A percentile compares a stretch with the other conserved stretches of the same genome.
Evolutionary conservation across 2,329 filamentous ascomycete species (phyloP).

Genomic region (Colletotrichum noveboracense): DNA sequence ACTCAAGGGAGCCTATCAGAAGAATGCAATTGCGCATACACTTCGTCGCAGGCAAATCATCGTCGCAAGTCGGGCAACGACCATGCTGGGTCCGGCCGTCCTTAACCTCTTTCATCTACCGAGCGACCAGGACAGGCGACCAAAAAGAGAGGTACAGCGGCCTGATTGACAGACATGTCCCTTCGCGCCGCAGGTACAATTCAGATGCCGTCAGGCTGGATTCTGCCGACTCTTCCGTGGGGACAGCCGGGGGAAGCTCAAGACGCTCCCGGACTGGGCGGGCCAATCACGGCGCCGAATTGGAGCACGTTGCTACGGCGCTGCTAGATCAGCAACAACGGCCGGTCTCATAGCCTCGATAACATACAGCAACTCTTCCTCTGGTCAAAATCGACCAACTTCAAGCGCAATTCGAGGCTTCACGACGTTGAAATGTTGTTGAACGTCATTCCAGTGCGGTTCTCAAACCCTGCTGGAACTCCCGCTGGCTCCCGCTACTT

Average conservation of each 20-base stretch:
- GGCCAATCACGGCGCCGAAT: neutral
- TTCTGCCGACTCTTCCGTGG: conserved; percentile 1
- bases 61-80: neutral
- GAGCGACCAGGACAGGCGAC: neutral
- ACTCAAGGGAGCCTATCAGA: neutral
- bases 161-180: neutral
- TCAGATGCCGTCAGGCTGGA: neutral
- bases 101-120: conserved; percentile 11
- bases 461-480: neutral
- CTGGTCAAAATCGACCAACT: neutral
- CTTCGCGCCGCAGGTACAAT: neutral
- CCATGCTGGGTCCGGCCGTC: neutral
- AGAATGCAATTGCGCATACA: neutral
- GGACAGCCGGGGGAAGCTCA: neutral
- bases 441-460: conserved; percentile 1
- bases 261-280: neutral
- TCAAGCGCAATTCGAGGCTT: neutral
- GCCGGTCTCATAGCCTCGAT: neutral
- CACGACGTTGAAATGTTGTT: neutral
- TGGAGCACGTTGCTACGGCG: conserved; percentile 5
- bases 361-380: neutral
- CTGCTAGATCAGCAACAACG: neutral
- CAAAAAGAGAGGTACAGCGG: neutral
- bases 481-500: conserved; percentile 15
- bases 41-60: neutral